phyloP scores from a whole-genome alignment of 768 basidiomycete genomes.

The Panellus pusillus region DNA sequence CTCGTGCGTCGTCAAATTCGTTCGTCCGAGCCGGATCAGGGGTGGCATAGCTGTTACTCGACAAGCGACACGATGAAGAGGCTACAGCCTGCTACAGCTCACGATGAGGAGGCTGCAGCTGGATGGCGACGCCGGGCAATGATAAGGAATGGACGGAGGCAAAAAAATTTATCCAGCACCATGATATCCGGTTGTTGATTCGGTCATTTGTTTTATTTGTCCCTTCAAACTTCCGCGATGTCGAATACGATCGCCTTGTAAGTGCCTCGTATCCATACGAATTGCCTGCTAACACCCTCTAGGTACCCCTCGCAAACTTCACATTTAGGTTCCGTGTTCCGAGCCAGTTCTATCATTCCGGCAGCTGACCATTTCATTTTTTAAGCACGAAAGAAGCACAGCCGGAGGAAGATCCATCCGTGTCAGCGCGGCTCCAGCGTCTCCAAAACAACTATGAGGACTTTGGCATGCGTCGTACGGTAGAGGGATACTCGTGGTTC shows the following conservation, averaged over 20 bases:
- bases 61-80: too few species aligned
- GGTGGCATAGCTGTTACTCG: neutral
- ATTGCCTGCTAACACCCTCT: slow-evolving; percentile 10
- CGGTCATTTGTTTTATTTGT: too few species aligned
- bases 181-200: too few species aligned
- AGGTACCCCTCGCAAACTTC: slow-evolving; percentile 90
- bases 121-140: too few species aligned
- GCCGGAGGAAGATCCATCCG: slow-evolving; percentile 96
- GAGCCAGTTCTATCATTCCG: slow-evolving; percentile 2
- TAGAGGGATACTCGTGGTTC: slow-evolving; percentile 86
- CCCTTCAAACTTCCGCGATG: slow-evolving; percentile 29
- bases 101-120: too few species aligned
- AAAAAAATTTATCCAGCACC: neutral
- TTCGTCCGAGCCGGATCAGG: slow-evolving; percentile 7
- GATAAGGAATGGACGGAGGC: neutral
- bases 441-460: slow-evolving; percentile 97
- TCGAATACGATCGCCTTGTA: slow-evolving; percentile 56
- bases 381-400: slow-evolving; percentile 92
- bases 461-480: slow-evolving; percentile 94
- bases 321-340: slow-evolving; percentile 69
- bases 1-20: slow-evolving; percentile 9
- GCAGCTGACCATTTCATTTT: slow-evolving; percentile 4
- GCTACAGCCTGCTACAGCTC: too few species aligned
- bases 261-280: slow-evolving; percentile 12
- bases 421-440: slow-evolving; percentile 89